phyloP scores from a whole-genome alignment of 2,329 filamentous ascomycete species.

The Epichloe glyceriae region DNA sequence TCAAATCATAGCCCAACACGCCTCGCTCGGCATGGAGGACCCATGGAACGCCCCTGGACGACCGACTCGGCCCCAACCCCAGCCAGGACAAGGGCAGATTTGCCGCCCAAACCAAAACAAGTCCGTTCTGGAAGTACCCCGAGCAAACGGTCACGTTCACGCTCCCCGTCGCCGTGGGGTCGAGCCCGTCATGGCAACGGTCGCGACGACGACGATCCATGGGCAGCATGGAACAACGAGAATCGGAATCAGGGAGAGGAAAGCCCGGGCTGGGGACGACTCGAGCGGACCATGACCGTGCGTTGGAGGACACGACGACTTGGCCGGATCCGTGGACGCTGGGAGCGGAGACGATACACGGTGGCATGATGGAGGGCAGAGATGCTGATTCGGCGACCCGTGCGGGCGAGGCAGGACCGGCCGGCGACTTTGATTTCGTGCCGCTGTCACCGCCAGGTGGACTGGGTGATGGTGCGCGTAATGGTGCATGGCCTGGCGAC shows the following conservation, averaged over 20 bases:
- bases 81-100: conserved; percentile 18
- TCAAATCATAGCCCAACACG: background rate
- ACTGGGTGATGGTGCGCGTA: background rate
- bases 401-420: conserved; percentile 11
- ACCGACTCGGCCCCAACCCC: conserved; percentile 21
- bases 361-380: conserved; percentile 8
- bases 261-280: conserved; percentile 21
- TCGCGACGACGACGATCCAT: conserved; percentile 17
- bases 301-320: conserved; percentile 11
- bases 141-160: conserved; percentile 9
- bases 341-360: conserved; percentile 5
- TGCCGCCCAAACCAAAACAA: conserved; percentile 19
- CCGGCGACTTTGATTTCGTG: background rate
- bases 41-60: conserved; percentile 49
- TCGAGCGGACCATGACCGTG: background rate
- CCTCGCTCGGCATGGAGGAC: conserved; percentile 40
- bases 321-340: conserved; percentile 18
- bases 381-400: conserved; percentile 19
- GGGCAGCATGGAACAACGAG: conserved; percentile 25
- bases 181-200: conserved; percentile 12
- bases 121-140: conserved; percentile 17
- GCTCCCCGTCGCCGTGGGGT: conserved; percentile 16
- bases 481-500: background rate
- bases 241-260: conserved; percentile 6
- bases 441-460: background rate